Evolutionary conservation across 257 asterid species (phyloP), one percentile per base, ranked within the genome.

Genomic region (Plantago major): DNA sequence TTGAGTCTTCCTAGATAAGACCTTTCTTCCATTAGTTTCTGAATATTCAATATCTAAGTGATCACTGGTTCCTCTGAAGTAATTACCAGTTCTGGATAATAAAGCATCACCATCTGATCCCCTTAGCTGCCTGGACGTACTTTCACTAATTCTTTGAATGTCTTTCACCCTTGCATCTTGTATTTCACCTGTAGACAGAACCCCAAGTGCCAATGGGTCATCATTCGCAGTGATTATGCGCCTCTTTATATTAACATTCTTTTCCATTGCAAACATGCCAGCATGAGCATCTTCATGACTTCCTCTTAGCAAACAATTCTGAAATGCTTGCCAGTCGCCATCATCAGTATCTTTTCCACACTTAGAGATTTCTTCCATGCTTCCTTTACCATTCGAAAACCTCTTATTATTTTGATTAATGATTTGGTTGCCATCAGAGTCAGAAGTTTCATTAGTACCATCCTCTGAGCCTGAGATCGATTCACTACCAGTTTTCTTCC

Each of bases 261-360:
- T 89, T 69, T 86, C 96, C 83, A 67, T 74, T 26, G 76, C 73
- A 51, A 85, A 79, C 82, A 85, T 73, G 67, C 72, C 75, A 52
- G 81, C 67, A 54, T 49, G 60, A 69, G 67, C 71, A 74, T 74
- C 87, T 71, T 84, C 92, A 71, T 81, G 76, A 51, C 71, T 76
- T 62, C 90, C 84, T 73, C 76, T 80, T 77, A 93, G 56, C 43
- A 93, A 76, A 78, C 88, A 82, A 77, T 78, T 79, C 77, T 91
- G 97, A 71, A 91, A 91, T 68, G 97, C 98, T 71, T 74, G 82
- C 99, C 99, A 89, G 70, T 84, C 82, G 17, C 82, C 76, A 69
- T 81, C 71, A 68, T 74, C 95, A 55, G 74, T 65, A 67, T 80
- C 87, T 70, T 78, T 82, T 71, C 77, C 89, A 66, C 49, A 26